phyloP scores from a whole-genome alignment of 345 rosid genomes.

The Brassica rapa region DNA sequence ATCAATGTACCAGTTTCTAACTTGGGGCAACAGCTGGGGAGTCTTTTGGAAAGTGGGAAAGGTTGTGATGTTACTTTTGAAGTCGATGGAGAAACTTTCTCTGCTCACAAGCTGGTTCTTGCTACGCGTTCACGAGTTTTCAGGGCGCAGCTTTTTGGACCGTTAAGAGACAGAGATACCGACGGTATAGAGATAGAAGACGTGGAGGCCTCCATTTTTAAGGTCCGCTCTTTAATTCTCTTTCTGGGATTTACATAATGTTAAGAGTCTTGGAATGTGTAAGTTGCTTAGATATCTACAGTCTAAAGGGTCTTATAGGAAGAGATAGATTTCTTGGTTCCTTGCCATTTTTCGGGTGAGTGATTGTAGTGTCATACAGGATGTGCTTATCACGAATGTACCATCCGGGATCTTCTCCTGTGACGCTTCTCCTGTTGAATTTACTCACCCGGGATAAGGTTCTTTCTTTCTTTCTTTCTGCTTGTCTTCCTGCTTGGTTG shows the following conservation, averaged over 20 bases:
- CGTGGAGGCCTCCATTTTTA: slow-evolving; percentile 62
- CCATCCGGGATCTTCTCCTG: slow-evolving; percentile 61
- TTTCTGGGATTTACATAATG: slow-evolving; percentile 2
- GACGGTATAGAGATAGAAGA: slow-evolving; percentile 58
- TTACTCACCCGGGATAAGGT: slow-evolving; percentile 67
- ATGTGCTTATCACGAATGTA: slow-evolving; percentile 45
- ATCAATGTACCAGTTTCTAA: slow-evolving; percentile 62
- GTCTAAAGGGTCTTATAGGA: slow-evolving; percentile 38
- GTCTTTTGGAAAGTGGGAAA: slow-evolving; percentile 60
- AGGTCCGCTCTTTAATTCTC: slow-evolving; percentile 45
- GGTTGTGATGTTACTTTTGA: slow-evolving; percentile 61
- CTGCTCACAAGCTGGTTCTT: slow-evolving; percentile 71
- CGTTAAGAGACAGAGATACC: slow-evolving; percentile 56
- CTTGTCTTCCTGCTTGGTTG: slow-evolving; percentile 43
- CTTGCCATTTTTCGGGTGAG: slow-evolving; percentile 59
- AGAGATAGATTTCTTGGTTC: slow-evolving; percentile 52
- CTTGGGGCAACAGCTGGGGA: slow-evolving; percentile 58
- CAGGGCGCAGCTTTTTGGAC: slow-evolving; percentile 82
- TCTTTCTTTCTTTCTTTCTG: slow-evolving; percentile 53
- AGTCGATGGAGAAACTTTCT: slow-evolving; percentile 62
- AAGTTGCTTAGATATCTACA: slow-evolving; percentile 21
- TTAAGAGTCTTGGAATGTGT: slow-evolving; percentile 3
- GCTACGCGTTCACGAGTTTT: slow-evolving; percentile 79
- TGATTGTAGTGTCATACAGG: slow-evolving; percentile 78
- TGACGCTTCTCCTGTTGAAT: slow-evolving; percentile 54